Base-by-base conservation (phyloP, 805 yeast genomes). In the Candida maris region DNA sequence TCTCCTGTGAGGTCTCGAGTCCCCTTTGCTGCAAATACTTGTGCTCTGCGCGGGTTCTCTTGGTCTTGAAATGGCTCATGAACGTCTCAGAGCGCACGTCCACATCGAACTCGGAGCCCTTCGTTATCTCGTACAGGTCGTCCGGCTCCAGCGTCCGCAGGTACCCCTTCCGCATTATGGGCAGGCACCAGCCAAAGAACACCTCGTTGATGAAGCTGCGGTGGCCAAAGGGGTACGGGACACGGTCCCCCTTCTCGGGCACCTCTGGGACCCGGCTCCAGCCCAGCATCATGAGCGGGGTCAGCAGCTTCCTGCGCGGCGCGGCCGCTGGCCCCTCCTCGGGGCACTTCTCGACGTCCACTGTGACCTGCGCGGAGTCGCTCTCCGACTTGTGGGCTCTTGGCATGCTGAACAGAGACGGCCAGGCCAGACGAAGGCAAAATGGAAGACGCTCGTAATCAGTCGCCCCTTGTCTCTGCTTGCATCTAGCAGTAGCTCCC, bases 161-260 rank as follows among this genome's bases (percentile, higher is more conserved):
- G 56, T 85, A 85, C 6, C 94, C 93, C 6, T 73, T 71, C 16
- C 61, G 60, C 66, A 85, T 59, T 20, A 83, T 46, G 1, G 91
- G 91, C 14, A 61, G 36, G 25, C 82, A 64, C 93, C 94, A 85
- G 70, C 79, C 67, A 52, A 81, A 77, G 43, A 77, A 73, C 0
- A 67, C 31, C 45, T 61, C 61, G 10, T 70, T 66, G 8, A 77
- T 35, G 12, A 65, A 34, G 34, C 70, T 70, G 12, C 70, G 64
- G 9, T 51, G 45, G 19, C 48, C 40, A 35, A 56, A 61, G 0
- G 83, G 84, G 50, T 64, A 77, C 4, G 46, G 51, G 10, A 38
- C 51, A 37, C 85, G 55, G 42, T 77, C 79, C 2, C 71, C 73
- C 16, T 68, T 70, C 1, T 62, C 42, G 0, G 84, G 82, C 0